Evolutionary conservation across 805 yeast genomes (phyloP).

Genomic region (Isabelozyma heimii): DNA sequence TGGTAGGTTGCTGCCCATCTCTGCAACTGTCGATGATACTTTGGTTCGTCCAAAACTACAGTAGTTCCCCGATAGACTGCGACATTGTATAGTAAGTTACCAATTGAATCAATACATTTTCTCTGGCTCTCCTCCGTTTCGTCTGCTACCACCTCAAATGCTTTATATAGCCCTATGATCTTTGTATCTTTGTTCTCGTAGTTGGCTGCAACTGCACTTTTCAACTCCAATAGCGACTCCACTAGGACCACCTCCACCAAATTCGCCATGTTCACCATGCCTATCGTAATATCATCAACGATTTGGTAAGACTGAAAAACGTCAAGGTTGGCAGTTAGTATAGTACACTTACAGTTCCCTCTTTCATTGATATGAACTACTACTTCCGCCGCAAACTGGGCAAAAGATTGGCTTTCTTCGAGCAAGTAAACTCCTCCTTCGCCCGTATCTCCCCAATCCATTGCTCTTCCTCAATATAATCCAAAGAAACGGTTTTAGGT

Average conservation of each 20-base stretch:
- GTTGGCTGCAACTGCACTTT: not conserved
- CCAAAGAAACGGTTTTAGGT: too few species aligned
- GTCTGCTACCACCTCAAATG: constrained; percentile 2
- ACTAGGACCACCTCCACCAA: constrained; percentile 4
- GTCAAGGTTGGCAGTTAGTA: not conserved
- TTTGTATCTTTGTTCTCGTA: not conserved
- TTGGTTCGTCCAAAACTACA: constrained; percentile 1
- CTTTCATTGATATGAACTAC: not conserved
- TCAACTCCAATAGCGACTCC: constrained; percentile 7
- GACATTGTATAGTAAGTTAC: constrained; percentile 6
- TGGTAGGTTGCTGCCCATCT: not conserved
- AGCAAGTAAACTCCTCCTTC: not conserved
- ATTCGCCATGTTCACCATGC: constrained; percentile 1
- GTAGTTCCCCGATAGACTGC: constrained; percentile 1
- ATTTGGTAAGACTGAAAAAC: not conserved
- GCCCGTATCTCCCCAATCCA: not conserved
- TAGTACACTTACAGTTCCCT: not conserved
- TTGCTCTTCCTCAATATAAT: too few species aligned
- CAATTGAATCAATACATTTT: not conserved
- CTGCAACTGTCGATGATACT: not conserved
- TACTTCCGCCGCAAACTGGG: not conserved
- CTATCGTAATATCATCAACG: not conserved
- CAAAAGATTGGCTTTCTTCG: not conserved
- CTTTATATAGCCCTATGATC: constrained; percentile 6
- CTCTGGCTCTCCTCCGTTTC: not conserved